These are phyloP conservation scores for Camelina neglecta DNA, from an alignment of 345 rosid genomes.

Conservation along the genomic window DNA sequence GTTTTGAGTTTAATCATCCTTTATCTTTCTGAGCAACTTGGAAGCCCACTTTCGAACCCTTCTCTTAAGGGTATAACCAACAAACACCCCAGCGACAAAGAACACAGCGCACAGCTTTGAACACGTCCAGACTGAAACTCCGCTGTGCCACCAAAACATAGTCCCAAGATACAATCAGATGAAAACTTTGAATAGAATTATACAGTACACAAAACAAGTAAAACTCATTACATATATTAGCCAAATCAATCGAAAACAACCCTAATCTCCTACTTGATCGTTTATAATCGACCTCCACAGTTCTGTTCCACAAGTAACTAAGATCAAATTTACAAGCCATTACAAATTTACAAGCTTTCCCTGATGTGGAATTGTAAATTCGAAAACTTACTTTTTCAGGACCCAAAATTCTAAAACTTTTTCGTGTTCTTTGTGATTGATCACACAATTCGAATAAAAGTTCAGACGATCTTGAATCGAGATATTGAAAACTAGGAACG, in stretches of 20 bases:
- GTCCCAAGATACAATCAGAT: neutral
- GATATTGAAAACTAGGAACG: neutral
- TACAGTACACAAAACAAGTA: neutral
- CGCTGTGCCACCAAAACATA: constrained; percentile 52
- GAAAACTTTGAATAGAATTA: neutral
- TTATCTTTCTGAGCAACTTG: constrained; percentile 61
- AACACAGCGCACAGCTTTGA: constrained; percentile 79
- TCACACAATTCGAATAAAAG: neutral
- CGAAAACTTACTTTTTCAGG: too few species aligned
- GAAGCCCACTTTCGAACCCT: constrained; percentile 81
- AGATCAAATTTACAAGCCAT: constrained; percentile 10
- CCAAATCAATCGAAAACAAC: neutral
- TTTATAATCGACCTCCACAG: neutral
- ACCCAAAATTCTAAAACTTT: neutral
- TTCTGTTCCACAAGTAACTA: constrained; percentile 3
- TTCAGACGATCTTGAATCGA: neutral
- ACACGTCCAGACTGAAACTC: constrained; percentile 70
- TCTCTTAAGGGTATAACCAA: constrained; percentile 74
- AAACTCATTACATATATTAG: neutral
- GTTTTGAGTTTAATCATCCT: constrained; percentile 56
- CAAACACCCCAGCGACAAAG: constrained; percentile 78
- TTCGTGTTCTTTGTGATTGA: neutral
- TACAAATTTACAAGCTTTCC: constrained; percentile 17
- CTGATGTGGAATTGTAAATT: neutral
- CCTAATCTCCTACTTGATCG: neutral